Percentiles rank a stretch among this genome's conserved stretches.
phyloP scores from a whole-genome alignment of 2,329 filamentous ascomycete species.

The Blumeria hordei region DNA sequence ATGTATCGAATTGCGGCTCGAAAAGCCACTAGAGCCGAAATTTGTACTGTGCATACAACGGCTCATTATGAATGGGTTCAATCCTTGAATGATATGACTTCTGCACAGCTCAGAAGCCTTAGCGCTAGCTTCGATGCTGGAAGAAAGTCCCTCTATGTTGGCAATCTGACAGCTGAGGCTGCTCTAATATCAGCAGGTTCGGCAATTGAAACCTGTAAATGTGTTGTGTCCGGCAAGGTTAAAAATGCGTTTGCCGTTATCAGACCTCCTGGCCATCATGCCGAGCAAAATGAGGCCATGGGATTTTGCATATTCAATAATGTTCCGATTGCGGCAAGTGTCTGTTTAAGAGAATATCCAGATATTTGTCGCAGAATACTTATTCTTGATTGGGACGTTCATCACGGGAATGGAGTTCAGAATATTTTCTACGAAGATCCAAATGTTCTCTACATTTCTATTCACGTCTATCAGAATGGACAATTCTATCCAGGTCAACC shows the following conservation, averaged over 20 bases:
- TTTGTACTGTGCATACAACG: slow-evolving; percentile 54
- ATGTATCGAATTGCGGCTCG: slow-evolving; percentile 61
- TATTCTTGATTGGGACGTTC: slow-evolving; percentile 77
- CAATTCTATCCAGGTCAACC: slow-evolving; percentile 59
- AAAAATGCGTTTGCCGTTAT: slow-evolving; percentile 95
- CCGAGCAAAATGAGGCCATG: slow-evolving; percentile 64
- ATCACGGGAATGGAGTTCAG: slow-evolving; percentile 77
- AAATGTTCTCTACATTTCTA: slow-evolving; percentile 83
- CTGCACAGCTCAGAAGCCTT: slow-evolving; percentile 41
- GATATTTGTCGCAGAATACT: slow-evolving; percentile 67
- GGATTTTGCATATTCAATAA: slow-evolving; percentile 98
- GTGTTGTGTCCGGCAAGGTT: slow-evolving; percentile 59
- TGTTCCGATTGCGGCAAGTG: slow-evolving; percentile 72
- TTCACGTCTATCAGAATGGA: slow-evolving; percentile 72
- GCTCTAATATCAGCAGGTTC: slow-evolving; percentile 71
- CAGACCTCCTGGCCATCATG: slow-evolving; percentile 83
- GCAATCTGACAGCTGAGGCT: slow-evolving; percentile 56
- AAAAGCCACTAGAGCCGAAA: slow-evolving; percentile 54
- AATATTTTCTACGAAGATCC: slow-evolving; percentile 90
- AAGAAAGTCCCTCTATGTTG: slow-evolving; percentile 61
- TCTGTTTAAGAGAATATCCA: slow-evolving; percentile 63
- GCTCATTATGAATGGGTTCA: slow-evolving; percentile 61
- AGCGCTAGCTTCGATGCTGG: slow-evolving; percentile 36
- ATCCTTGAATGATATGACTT: slow-evolving; percentile 25
- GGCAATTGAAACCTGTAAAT: slow-evolving; percentile 84